Percentiles rank a stretch among this genome's conserved stretches.
Evolutionary conservation across 441 rosid species (phyloP).

Genomic region (Biscutella laevigata): DNA sequence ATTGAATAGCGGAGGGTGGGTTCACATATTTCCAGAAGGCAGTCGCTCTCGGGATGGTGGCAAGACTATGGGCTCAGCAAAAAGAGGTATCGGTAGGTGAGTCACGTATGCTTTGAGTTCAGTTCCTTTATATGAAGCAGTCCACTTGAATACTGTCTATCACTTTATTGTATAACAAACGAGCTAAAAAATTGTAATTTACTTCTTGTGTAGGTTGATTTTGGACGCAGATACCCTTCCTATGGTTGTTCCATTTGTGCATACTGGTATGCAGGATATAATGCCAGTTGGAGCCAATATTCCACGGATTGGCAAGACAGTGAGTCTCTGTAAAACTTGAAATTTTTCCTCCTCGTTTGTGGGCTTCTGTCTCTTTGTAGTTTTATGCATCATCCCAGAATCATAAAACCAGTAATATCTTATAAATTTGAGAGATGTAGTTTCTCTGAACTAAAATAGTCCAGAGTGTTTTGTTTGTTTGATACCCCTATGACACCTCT

Average conservation of each 20-base stretch:
- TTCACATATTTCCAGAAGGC: slow-evolving; percentile 96
- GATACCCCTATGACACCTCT: not conserved
- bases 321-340: slow-evolving; percentile 23
- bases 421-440: not conserved
- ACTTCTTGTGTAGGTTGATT: slow-evolving; percentile 47
- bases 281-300: slow-evolving; percentile 87
- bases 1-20: slow-evolving; percentile 86
- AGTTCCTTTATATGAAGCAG: not conserved
- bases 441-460: not conserved
- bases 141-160: not conserved
- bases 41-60: slow-evolving; percentile 93
- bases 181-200: not conserved
- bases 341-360: not conserved
- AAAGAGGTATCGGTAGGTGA: slow-evolving; percentile 96
- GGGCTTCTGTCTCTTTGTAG: not conserved
- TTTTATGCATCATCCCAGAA: not conserved
- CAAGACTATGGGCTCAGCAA: slow-evolving; percentile 64
- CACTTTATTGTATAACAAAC: not conserved
- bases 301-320: slow-evolving; percentile 86
- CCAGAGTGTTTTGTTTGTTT: not conserved
- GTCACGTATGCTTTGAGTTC: not conserved
- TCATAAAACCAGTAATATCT: not conserved
- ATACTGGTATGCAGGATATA: slow-evolving; percentile 88
- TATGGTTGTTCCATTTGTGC: slow-evolving; percentile 82
- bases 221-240: slow-evolving; percentile 79